phyloP scores from a whole-genome alignment of 2,329 filamentous ascomycete genomes.

The Penicillium polonicum region DNA sequence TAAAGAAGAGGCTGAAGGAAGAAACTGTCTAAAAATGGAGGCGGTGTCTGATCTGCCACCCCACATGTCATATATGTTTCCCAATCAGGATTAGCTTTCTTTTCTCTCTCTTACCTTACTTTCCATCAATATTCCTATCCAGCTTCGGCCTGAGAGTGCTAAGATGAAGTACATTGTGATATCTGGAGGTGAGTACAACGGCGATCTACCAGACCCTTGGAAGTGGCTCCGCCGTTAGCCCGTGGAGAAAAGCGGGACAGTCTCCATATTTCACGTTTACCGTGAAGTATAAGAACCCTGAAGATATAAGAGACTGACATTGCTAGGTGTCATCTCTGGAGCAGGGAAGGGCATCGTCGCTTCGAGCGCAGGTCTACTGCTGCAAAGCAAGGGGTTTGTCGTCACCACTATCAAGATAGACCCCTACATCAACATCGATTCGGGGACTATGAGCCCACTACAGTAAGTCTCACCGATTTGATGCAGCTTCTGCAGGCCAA shows the following conservation, averaged over 20 bases:
- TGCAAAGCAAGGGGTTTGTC: conserved; percentile 31
- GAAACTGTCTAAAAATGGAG: not conserved
- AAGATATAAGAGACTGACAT: not conserved
- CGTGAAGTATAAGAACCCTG: not conserved
- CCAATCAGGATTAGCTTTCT: not conserved
- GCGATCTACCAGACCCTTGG: not conserved
- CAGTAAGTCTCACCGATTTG: conserved; percentile 17
- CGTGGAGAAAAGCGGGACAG: not conserved
- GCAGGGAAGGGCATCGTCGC: conserved; percentile 66
- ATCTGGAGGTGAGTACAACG: conserved; percentile 63
- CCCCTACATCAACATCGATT: conserved; percentile 74
- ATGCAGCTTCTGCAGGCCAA: not conserved
- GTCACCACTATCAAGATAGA: conserved; percentile 47
- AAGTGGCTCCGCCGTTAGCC: not conserved
- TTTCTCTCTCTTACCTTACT: not conserved
- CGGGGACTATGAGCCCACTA: conserved; percentile 60
- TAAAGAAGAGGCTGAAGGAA: not conserved
- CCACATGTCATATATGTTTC: not conserved
- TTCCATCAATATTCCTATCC: not conserved
- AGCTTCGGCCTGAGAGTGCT: not conserved
- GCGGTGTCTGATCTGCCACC: not conserved
- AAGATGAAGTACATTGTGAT: conserved; percentile 81
- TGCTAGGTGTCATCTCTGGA: conserved; percentile 49
- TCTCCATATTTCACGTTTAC: not conserved
- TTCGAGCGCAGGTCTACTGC: conserved; percentile 43